These are phyloP conservation scores for Globisporangium recalcitrans DNA, from an alignment of 352 stramenopile species.

Conservation along the genomic window DNA sequence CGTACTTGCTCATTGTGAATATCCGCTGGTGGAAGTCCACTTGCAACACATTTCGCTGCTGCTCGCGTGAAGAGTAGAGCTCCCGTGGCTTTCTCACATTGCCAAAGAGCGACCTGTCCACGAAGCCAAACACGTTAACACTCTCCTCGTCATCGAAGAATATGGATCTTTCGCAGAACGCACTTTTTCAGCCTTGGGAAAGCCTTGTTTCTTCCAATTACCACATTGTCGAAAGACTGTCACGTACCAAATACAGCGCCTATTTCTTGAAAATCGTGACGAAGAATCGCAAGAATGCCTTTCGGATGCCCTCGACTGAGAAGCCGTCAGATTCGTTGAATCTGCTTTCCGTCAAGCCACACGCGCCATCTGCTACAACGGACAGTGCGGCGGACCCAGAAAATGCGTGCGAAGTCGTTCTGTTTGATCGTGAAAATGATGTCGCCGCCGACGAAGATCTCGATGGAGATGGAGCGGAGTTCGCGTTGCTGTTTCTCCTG, in stretches of 20 bases:
- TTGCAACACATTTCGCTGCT: slow-evolving; percentile 68
- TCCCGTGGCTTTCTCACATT: slow-evolving; percentile 73
- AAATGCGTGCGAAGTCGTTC: background rate
- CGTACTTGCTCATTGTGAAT: slow-evolving; percentile 58
- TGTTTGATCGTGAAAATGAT: slow-evolving; percentile 15
- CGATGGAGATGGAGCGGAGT: slow-evolving; percentile 28
- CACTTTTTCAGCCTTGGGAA: slow-evolving; percentile 83
- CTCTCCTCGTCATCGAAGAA: background rate
- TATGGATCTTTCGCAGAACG: no score
- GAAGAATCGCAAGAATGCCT: slow-evolving; percentile 79
- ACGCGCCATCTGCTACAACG: slow-evolving; percentile 26
- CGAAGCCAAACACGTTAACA: background rate
- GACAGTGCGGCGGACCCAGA: background rate
- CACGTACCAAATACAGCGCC: slow-evolving; percentile 56
- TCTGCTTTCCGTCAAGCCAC: slow-evolving; percentile 48
- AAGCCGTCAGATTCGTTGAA: slow-evolving; percentile 77
- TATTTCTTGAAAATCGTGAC: slow-evolving; percentile 81
- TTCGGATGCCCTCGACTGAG: slow-evolving; percentile 52
- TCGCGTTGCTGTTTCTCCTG: slow-evolving; percentile 42
- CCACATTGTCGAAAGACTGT: no score
- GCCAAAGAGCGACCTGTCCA: slow-evolving; percentile 51
- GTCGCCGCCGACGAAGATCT: slow-evolving; percentile 18
- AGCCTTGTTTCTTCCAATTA: no score
- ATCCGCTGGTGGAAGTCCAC: slow-evolving; percentile 73
- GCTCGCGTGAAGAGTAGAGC: slow-evolving; percentile 59